Evolutionary conservation across 768 basidiomycete species (phyloP).

Genomic region (Leucosporidium yakuticum): DNA sequence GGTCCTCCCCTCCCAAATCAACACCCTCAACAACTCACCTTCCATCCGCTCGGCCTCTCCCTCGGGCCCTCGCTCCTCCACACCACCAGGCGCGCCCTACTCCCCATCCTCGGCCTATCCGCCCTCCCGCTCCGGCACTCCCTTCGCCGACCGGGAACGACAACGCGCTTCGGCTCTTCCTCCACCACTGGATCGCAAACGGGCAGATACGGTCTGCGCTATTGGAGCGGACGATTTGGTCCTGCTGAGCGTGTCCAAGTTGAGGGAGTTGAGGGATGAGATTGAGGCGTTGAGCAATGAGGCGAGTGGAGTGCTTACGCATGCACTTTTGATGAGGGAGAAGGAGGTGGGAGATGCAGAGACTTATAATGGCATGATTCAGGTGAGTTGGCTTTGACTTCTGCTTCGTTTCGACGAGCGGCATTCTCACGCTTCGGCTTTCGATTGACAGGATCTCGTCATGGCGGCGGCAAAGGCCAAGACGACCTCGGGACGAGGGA

Average conservation of each 20-base stretch:
- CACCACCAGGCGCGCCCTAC: slow-evolving; percentile 1
- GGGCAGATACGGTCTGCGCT: slow-evolving; percentile 10
- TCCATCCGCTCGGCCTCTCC: background rate
- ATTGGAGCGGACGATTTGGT: slow-evolving; percentile 23
- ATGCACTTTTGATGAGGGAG: slow-evolving; percentile 30
- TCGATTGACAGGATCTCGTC: slow-evolving; percentile 25
- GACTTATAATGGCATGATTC: slow-evolving; percentile 35
- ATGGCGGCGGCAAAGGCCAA: slow-evolving; percentile 31
- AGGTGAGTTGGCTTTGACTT: slow-evolving; percentile 9
- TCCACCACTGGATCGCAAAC: slow-evolving; percentile 18
- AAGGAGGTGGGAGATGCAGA: slow-evolving; percentile 33
- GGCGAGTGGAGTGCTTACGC: slow-evolving; percentile 30
- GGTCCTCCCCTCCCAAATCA: slow-evolving; percentile 3
- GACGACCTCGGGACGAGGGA: slow-evolving; percentile 1
- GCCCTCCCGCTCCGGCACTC: slow-evolving; percentile 9
- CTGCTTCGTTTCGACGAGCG: too few species aligned
- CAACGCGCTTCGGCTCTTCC: background rate
- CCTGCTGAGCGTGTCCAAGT: slow-evolving; percentile 11
- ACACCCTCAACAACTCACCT: background rate
- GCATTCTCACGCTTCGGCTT: too few species aligned
- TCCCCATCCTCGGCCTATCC: slow-evolving; percentile 12
- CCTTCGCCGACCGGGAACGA: slow-evolving; percentile 1
- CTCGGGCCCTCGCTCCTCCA: slow-evolving; percentile 9
- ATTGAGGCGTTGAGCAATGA: slow-evolving; percentile 28
- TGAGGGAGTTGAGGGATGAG: slow-evolving; percentile 14